phyloP scores from a whole-genome alignment of 176 grass and related monocot genomes.

The Chloris gayana region DNA sequence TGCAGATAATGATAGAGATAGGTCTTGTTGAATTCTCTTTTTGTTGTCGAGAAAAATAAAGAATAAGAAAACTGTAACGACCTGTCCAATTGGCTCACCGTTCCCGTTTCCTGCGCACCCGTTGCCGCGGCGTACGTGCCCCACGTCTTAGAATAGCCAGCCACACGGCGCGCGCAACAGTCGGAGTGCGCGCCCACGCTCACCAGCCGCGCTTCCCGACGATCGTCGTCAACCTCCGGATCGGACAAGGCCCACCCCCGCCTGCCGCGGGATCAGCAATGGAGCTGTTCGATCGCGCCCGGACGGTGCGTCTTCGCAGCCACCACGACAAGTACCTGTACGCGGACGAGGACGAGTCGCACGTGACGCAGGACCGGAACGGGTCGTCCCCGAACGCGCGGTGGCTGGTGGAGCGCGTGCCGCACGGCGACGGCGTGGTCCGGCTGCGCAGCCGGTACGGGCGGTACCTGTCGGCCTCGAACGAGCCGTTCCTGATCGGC shows the following conservation, averaged over 20 bases:
- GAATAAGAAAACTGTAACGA: no score
- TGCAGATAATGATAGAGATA: no score
- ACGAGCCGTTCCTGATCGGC: slow-evolving; percentile 70
- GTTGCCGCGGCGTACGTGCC: background rate
- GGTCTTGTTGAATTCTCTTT: no score
- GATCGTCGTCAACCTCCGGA: no score
- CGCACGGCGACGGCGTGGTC: slow-evolving; percentile 46
- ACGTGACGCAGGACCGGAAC: slow-evolving; percentile 67
- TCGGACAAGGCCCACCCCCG: no score
- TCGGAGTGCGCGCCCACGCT: background rate
- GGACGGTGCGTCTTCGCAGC: slow-evolving; percentile 67
- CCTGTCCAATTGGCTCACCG: background rate
- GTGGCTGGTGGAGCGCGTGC: slow-evolving; percentile 71
- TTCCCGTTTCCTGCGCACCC: background rate
- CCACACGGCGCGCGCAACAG: background rate
- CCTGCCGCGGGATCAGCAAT: slow-evolving; percentile 37
- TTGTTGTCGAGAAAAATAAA: no score
- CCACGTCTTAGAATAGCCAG: background rate
- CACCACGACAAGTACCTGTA: slow-evolving; percentile 84
- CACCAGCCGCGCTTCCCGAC: no score
- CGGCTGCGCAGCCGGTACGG: slow-evolving; percentile 75
- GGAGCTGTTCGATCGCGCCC: slow-evolving; percentile 82
- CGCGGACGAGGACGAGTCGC: slow-evolving; percentile 83
- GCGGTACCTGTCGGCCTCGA: slow-evolving; percentile 86
- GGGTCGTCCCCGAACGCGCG: slow-evolving; percentile 59